phyloP scores from a whole-genome alignment of 345 rosid species.

The Physaria fendleri region DNA sequence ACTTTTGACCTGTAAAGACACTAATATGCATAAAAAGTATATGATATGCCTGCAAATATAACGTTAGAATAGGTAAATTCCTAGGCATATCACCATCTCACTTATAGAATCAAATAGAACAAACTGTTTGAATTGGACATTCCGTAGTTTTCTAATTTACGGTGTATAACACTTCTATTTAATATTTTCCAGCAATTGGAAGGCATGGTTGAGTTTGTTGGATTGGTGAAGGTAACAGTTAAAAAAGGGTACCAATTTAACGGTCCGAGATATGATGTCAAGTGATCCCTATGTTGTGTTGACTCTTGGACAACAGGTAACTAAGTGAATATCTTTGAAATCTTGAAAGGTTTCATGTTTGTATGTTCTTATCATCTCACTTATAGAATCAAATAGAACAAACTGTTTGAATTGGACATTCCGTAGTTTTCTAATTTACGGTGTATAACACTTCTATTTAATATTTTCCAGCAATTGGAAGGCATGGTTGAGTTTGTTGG shows the following conservation, averaged over 20 bases:
- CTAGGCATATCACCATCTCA: no score
- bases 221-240: slow-evolving; percentile 68
- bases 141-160: background rate
- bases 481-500: slow-evolving; percentile 91
- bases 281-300: slow-evolving; percentile 93
- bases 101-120: background rate
- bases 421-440: background rate
- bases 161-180: slow-evolving; percentile 1
- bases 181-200: slow-evolving; percentile 42
- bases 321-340: background rate
- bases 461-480: slow-evolving; percentile 43
- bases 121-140: background rate
- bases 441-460: slow-evolving; percentile 1
- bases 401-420: background rate
- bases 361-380: background rate
- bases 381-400: background rate
- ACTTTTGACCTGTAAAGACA: no score
- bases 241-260: slow-evolving; percentile 69
- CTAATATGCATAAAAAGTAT: no score
- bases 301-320: slow-evolving; percentile 81
- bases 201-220: slow-evolving; percentile 85
- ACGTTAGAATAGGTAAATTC: no score
- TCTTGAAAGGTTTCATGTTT: background rate
- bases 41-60: no score
- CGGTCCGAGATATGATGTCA: slow-evolving; percentile 86